Percentiles rank a stretch among this genome's conserved stretches.
Evolutionary conservation across 139 green algal genomes (phyloP).

Genomic region (Zygnema circumcarinatum): DNA sequence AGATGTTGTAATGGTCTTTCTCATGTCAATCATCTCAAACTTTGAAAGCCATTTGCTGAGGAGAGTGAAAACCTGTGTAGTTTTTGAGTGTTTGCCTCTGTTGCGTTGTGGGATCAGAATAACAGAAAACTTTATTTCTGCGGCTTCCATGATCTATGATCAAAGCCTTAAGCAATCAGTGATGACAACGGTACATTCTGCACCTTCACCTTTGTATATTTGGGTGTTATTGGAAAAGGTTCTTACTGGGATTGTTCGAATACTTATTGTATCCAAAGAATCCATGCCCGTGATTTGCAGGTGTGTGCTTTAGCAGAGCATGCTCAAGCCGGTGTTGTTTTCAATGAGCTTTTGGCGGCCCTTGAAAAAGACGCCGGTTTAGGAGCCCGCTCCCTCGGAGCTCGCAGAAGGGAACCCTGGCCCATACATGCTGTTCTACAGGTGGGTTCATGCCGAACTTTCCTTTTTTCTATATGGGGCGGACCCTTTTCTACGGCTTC

Average conservation of each 20-base stretch:
- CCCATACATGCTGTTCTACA: background rate
- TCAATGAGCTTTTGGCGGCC: background rate
- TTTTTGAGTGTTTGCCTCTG: too few relatives aligned
- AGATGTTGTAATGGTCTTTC: too few relatives aligned
- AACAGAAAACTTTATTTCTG: background rate
- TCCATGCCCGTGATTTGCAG: too few relatives aligned
- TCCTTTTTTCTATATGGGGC: background rate
- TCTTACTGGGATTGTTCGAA: too few relatives aligned
- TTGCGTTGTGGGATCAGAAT: background rate
- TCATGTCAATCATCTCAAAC: background rate
- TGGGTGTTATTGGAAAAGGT: too few relatives aligned
- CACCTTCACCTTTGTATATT: background rate
- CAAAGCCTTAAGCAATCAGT: background rate
- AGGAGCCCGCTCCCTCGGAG: background rate
- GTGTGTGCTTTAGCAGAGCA: constrained; percentile 5
- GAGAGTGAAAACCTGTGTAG: too few relatives aligned
- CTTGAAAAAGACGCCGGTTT: background rate
- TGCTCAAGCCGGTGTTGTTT: constrained; percentile 6
- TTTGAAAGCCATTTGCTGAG: background rate
- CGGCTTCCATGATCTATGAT: background rate
- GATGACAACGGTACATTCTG: background rate
- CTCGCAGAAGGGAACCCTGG: background rate
- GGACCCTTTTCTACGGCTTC: too few relatives aligned
- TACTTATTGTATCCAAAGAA: too few relatives aligned
- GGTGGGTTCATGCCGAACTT: background rate